Conservation (phyloP, 441 rosid genomes). For the Eutrema salsugineum region DNA sequence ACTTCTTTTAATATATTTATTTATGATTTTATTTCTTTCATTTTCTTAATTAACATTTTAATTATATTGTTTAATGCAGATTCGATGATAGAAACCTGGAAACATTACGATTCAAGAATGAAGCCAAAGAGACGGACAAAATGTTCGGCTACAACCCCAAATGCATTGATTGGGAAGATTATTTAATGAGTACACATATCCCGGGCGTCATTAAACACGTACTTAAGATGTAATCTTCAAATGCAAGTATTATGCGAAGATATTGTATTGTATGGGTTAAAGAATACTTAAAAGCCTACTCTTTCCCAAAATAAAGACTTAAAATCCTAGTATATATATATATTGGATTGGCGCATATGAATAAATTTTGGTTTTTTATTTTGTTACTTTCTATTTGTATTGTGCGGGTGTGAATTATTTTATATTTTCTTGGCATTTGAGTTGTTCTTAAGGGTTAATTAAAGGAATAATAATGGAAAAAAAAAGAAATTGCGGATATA, state of each 20-base stretch:
- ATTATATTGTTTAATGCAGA: not conserved
- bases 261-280: too few relatives aligned
- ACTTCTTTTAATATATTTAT: too few relatives aligned
- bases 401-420: slow-evolving; percentile 27
- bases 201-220: slow-evolving; percentile 3
- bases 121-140: not conserved
- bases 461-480: not conserved
- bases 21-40: too few relatives aligned
- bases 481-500: too few relatives aligned
- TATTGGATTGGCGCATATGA: too few relatives aligned
- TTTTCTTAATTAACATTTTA: too few relatives aligned
- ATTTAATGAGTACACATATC: slow-evolving; percentile 1
- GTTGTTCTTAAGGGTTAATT: not conserved
- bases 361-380: too few relatives aligned
- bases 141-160: not conserved
- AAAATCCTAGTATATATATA: too few relatives aligned
- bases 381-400: not conserved
- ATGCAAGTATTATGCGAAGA: slow-evolving; percentile 39
- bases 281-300: too few relatives aligned
- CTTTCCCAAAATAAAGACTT: too few relatives aligned
- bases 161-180: slow-evolving; percentile 12
- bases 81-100: not conserved
- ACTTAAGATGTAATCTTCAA: not conserved
- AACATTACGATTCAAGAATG: slow-evolving; percentile 1
- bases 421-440: slow-evolving; percentile 4